These are phyloP conservation scores for Crataegus laevigata DNA, from an alignment of 306 rosid genomes.

Conservation along the genomic window DNA sequence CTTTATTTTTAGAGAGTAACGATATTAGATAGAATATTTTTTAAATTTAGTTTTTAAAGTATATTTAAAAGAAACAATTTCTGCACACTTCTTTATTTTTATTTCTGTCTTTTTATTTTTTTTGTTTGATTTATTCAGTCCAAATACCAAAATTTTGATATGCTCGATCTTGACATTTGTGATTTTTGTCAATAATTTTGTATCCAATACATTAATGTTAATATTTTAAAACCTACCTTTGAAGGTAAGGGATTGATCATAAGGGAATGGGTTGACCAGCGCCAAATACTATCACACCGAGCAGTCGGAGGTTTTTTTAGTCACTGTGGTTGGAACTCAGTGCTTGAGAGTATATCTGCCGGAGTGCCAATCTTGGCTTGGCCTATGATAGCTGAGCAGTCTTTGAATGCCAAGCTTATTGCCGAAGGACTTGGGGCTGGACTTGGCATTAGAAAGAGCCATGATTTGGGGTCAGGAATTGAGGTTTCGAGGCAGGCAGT, in stretches of 20 bases:
- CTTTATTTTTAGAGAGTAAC: too few relatives aligned
- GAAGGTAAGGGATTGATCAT: constrained; percentile 7
- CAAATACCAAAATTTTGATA: too few relatives aligned
- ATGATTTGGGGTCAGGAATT: neutral
- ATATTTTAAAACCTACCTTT: neutral
- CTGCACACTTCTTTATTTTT: too few relatives aligned
- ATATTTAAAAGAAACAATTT: too few relatives aligned
- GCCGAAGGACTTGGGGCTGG: constrained; percentile 21
- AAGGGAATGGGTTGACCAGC: constrained; percentile 26
- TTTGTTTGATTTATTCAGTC: too few relatives aligned
- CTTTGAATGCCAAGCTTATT: constrained; percentile 24
- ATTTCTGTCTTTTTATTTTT: too few relatives aligned
- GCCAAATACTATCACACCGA: constrained; percentile 1
- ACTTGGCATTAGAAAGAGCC: neutral
- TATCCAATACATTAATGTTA: neutral
- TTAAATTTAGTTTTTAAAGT: too few relatives aligned
- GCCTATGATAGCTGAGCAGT: constrained; percentile 30
- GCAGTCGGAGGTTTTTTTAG: constrained; percentile 29
- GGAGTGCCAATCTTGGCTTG: constrained; percentile 31
- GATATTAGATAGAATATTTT: too few relatives aligned
- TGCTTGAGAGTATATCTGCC: constrained; percentile 18
- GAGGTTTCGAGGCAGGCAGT: constrained; percentile 11
- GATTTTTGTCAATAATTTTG: neutral
- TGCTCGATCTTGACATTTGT: too few relatives aligned
- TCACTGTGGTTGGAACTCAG: constrained; percentile 41